These are phyloP conservation scores for Rhododendron vialii DNA, from an alignment of 148 eudicot genomes.

Conservation along the genomic window DNA sequence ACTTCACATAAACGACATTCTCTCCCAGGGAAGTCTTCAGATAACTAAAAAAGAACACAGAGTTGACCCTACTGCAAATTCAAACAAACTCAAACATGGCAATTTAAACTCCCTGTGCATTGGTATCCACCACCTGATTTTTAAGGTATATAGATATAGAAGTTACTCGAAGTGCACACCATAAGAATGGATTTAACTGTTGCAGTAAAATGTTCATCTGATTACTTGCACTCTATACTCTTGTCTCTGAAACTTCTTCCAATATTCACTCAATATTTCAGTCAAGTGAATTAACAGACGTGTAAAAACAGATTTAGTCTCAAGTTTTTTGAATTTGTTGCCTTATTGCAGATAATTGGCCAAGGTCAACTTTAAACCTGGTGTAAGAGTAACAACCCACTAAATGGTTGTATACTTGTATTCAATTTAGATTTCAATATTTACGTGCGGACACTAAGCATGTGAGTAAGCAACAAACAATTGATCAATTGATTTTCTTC, in stretches of 20 bases:
- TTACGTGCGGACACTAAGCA: not conserved
- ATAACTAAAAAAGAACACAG: not conserved
- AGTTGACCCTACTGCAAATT: not conserved
- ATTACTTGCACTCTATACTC: not conserved
- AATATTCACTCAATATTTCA: not conserved
- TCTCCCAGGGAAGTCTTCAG: slow-evolving; percentile 4
- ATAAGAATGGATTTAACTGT: not conserved
- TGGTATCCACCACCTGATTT: not conserved
- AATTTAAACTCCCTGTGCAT: not conserved
- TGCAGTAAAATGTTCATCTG: not conserved
- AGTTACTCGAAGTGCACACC: not conserved
- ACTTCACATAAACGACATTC: not conserved
- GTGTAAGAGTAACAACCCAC: not conserved
- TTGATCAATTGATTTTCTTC: not conserved
- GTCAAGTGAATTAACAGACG: not conserved
- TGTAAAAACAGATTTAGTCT: not conserved
- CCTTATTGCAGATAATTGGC: not conserved
- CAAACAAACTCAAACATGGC: not conserved
- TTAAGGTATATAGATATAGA: not conserved
- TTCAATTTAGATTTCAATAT: not conserved
- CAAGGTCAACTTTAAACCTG: not conserved
- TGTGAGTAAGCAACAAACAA: not conserved
- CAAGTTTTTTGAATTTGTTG: not conserved
- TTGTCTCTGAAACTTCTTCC: not conserved
- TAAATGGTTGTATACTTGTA: not conserved